Base-by-base conservation (phyloP, 192 early-diverging fungal species). In the Podila horticola region DNA sequence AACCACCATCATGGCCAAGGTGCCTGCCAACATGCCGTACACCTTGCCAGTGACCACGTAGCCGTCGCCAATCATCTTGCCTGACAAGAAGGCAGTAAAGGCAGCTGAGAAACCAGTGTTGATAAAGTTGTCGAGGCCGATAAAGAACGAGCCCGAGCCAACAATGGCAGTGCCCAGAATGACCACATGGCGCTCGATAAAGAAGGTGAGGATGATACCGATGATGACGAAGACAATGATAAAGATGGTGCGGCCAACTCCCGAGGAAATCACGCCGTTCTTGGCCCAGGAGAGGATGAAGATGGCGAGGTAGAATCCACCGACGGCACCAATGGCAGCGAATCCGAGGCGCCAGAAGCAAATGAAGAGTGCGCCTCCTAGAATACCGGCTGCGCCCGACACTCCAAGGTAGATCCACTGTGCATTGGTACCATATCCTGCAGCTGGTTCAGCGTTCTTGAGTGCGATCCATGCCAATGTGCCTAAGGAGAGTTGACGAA, bases 111-210 rank as follows among this genome's bases (percentile, higher is more conserved):
- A 92, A 7, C 95, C 95, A 13, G 93, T 92, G 17, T 89, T 75
- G n/a, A 88, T 87, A 84, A 94, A 97, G 69, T 92, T 87, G 83
- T 97, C 96, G 48, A 96, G 88, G 58, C 96, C 96, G 26, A 91
- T 66, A 72, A 93, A 89, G 81, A 95, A 87, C 58, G 88, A 88
- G 82, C 93, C 95, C 8, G 96, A 87, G 29, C 96, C 96, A 69
- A 92, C 90, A 31, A 95, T 86, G 20, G 91, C 77, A 10, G 96
- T 94, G 26, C 87, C 88, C 41, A 95, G 71, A 28, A 95, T 91
- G 55, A 95, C 82, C 30, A 94, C 85, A 12, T 88, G 86, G 4
- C 89, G 85, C 69, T 96, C 90, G 51, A 93, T 64, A 65, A 92
- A 93, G 67, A 91, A 86, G 34, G 91, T 91, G 10, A 88, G 72